Base-by-base conservation (phyloP, 1,139 yeast genomes). In the Yamadazyma mexicana region DNA sequence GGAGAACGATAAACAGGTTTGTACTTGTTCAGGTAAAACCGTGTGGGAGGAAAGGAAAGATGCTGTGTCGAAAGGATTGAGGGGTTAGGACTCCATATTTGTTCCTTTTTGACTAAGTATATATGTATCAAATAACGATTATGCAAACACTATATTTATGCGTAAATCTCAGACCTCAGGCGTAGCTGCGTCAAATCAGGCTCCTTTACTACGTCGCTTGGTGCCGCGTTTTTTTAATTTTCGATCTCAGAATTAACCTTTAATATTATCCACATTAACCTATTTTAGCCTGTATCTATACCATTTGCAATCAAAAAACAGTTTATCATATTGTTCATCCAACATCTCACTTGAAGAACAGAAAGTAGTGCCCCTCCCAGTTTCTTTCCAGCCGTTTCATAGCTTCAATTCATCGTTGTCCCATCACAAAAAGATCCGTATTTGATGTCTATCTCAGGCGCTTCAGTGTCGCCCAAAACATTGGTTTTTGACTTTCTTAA, bases 21-120 rank as follows among this genome's bases (percentile, higher is more conserved):
- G 98, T 62, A 83, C 94, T 32, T 92, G 98, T 59, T 81, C 94
- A 20, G 98, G 98, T 9, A 88, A 89, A 69, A 87, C 96, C 1
- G 81, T 91, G 20, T 92, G 98, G 98, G 89, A 92, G 59, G 98
- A 92, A 59, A 74, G 97, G 42, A 64, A 69, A 35, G 96, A 87
- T 18, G 54, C 51, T 5, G 39, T 50, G 6, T 14, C 42, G 31
- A 46, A 42, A 17, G 54, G 54, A 1, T 34, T 44, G 9, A 32
- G 26, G 15, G 44, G 37, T 3, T 44, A 37, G 18, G 8, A n/a
- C n/a, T n/a, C n/a, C 12, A 12, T 5, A 26, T 12, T 11, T 3
- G 16, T 16, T 12, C n/a, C 6, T 26, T 26, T 10, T 11, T n/a
- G n/a, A n/a, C n/a, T n/a, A n/a, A n/a, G n/a, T n/a, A n/a, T n/a